Evolutionary conservation across 306 rosid species (phyloP), one percentile per base, ranked within the genome.

Genomic region (Casuarina cunninghamiana): DNA sequence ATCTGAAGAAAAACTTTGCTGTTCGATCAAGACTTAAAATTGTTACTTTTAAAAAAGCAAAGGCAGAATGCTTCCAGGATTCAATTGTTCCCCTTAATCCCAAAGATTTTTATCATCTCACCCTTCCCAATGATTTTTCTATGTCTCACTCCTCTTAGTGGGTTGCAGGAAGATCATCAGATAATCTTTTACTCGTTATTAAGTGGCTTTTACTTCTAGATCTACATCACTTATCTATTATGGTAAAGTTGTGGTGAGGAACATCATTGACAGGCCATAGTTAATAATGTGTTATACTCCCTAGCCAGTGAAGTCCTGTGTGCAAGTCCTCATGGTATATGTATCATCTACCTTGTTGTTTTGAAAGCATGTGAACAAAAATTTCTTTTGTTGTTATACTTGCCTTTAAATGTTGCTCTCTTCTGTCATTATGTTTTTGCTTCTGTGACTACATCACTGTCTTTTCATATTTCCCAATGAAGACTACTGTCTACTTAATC

Each of bases 381-480:
- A 26, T 58, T 5, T 58, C 26, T 39, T 26, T 58, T 58, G 65
- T 13, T 58, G 63, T 57, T 57, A 57, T 2, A 50, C 54, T 17
- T 13, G 54, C 13, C 54, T 51, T 3, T 51, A 51, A 12, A 51
- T 51, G 17, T 51, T 51, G 54, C 17, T 10, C 54, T 51, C 54
- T 51, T 10, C 16, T 51, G 3, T 51, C 13, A 4, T 10, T 15
- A 2, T 51, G 3, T 51, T 11, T 51, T 51, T 57, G 63, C 63
- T 32, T 58, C 65, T 58, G 65, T 58, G 26, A 26, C 26, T 21
- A 58, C 26, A 39, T 58, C 41, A 8, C 10, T 35, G 10, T 58
- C 16, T 26, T 58, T 21, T 58, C 65, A 58, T 58, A n/a, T 58
- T 58, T 58, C 65, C 65, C 65, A 57, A 54, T 57, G 65, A 32